Evolutionary conservation across 2,329 filamentous ascomycete genomes (phyloP).

Genomic region (Cadophora malorum): DNA sequence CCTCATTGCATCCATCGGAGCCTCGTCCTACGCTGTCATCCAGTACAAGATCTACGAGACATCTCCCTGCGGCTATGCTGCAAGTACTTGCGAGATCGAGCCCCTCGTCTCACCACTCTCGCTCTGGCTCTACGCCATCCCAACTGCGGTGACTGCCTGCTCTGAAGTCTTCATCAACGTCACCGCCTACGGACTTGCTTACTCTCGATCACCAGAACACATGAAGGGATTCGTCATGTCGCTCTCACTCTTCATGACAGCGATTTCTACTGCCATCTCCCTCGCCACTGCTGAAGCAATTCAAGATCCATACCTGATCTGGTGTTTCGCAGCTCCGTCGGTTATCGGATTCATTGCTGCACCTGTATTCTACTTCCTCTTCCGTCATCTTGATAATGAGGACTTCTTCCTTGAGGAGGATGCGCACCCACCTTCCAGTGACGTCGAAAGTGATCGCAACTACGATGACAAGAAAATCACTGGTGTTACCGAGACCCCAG

Average conservation of each 20-base stretch:
- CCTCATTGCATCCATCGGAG: constrained; percentile 65
- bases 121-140: constrained; percentile 47
- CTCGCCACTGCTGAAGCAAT: constrained; percentile 32
- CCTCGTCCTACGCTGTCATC: constrained; percentile 61
- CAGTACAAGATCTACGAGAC: constrained; percentile 68
- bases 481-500: constrained; percentile 9
- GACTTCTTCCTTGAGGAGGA: constrained; percentile 53
- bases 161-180: constrained; percentile 63
- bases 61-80: constrained; percentile 60
- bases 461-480: constrained; percentile 17
- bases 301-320: constrained; percentile 69
- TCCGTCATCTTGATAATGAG: constrained; percentile 65
- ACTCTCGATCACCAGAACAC: constrained; percentile 77
- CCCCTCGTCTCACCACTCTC: constrained; percentile 35
- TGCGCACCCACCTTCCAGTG: background rate
- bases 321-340: constrained; percentile 73
- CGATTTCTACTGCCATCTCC: constrained; percentile 50
- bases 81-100: constrained; percentile 30
- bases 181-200: constrained; percentile 76
- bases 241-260: constrained; percentile 73
- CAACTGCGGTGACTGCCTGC: constrained; percentile 55
- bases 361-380: constrained; percentile 70
- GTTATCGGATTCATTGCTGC: constrained; percentile 67
- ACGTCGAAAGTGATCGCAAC: constrained; percentile 12
- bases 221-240: constrained; percentile 78